Conservation (phyloP, 805 yeast genomes). For the Hanseniaspora guilliermondii region DNA sequence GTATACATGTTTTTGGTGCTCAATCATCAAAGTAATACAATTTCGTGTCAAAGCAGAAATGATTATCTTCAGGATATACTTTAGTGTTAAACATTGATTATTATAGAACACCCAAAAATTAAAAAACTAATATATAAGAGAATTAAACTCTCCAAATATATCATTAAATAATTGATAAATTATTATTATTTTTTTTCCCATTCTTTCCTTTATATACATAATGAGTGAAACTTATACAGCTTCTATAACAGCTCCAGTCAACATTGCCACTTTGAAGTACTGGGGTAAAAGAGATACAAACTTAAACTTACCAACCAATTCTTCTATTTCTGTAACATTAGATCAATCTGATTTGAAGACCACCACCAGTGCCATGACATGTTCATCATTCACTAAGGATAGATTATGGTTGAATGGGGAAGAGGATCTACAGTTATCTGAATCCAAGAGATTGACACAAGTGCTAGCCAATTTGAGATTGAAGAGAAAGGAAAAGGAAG, state of each 20-base stretch:
- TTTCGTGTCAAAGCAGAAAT: no score
- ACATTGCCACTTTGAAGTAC: constrained; percentile 92
- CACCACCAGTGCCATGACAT: constrained; percentile 73
- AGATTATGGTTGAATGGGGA: constrained; percentile 78
- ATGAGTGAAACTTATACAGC: constrained; percentile 50
- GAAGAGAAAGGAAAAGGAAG: constrained; percentile 53
- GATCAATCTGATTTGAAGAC: constrained; percentile 86
- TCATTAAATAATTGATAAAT: no score
- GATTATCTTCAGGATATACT: no score
- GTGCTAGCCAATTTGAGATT: constrained; percentile 65
- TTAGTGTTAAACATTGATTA: no score
- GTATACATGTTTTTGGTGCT: no score
- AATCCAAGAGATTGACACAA: constrained; percentile 49
- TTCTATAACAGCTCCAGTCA: constrained; percentile 91
- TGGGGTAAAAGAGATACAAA: constrained; percentile 95
- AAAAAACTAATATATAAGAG: no score
- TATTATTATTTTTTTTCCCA: no score
- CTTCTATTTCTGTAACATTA: constrained; percentile 87
- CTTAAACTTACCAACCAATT: constrained; percentile 88
- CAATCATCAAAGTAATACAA: no score
- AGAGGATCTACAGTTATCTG: constrained; percentile 46
- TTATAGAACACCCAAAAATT: no score
- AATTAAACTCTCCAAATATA: no score
- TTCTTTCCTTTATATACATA: background rate
- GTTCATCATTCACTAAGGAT: constrained; percentile 45